These are phyloP conservation scores for Ampelomyces quisqualis DNA, from an alignment of 2,329 filamentous ascomycete species.

Conservation along the genomic window DNA sequence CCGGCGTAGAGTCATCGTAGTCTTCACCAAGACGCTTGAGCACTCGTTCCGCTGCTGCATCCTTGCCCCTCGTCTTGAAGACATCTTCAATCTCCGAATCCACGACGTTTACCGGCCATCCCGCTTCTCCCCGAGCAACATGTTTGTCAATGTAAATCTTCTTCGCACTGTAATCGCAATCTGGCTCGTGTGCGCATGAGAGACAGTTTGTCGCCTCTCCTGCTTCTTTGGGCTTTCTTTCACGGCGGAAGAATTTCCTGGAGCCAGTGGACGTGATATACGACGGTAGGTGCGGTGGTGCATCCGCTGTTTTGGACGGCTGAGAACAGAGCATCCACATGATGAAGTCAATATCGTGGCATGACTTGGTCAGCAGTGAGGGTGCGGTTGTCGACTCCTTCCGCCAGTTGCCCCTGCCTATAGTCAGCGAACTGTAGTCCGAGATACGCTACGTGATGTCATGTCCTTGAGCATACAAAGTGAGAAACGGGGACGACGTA, in stretches of 20 bases:
- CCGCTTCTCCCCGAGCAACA: constrained; percentile 65
- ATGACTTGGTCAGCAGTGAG: constrained; percentile 89
- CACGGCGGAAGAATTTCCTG: constrained; percentile 73
- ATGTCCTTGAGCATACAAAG: no score
- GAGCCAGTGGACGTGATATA: constrained; percentile 74
- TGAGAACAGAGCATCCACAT: constrained; percentile 88
- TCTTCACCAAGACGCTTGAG: constrained; percentile 54
- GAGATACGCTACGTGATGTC: no score
- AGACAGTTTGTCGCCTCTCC: constrained; percentile 83
- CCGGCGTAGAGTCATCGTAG: constrained; percentile 57
- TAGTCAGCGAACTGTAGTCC: constrained; percentile 3
- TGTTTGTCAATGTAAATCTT: constrained; percentile 75
- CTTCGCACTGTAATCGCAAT: constrained; percentile 83
- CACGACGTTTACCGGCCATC: constrained; percentile 88
- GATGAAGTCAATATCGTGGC: constrained; percentile 91
- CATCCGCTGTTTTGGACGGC: constrained; percentile 42
- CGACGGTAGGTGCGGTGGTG: constrained; percentile 69
- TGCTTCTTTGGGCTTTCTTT: constrained; percentile 73
- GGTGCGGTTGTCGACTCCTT: constrained; percentile 74
- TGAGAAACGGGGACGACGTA: constrained; percentile 24
- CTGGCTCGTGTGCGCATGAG: constrained; percentile 69
- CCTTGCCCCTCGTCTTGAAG: constrained; percentile 48
- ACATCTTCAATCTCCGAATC: constrained; percentile 87
- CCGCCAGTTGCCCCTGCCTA: constrained; percentile 79
- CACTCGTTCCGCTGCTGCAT: constrained; percentile 55